Conservation (phyloP, 2,329 filamentous ascomycete genomes). For the Colletotrichum ledebouriae region DNA sequence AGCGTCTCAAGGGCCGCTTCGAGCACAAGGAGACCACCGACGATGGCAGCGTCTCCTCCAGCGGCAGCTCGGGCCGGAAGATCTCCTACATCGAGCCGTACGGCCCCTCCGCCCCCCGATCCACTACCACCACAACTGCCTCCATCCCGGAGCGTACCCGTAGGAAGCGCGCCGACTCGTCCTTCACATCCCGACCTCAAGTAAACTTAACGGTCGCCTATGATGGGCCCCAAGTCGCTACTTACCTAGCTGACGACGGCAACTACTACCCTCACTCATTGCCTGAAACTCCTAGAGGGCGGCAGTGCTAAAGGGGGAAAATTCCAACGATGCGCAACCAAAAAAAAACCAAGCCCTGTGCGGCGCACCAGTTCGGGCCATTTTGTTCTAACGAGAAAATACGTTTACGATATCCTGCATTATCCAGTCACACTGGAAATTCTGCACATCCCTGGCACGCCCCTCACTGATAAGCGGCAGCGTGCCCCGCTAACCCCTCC, state of each 20-base stretch:
- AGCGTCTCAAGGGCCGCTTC: constrained; percentile 55
- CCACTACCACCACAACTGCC: constrained; percentile 6
- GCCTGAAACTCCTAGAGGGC: constrained; percentile 11
- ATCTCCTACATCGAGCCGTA: constrained; percentile 47
- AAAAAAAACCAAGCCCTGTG: constrained; percentile 34
- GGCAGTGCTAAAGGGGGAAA: constrained; percentile 3
- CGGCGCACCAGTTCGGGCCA: constrained; percentile 24
- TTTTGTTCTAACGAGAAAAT: constrained; percentile 26
- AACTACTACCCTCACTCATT: constrained; percentile 32
- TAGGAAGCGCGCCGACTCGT: constrained; percentile 25
- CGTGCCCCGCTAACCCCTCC: constrained; percentile 15
- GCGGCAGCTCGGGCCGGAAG: constrained; percentile 40
- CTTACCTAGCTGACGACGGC: constrained; percentile 45
- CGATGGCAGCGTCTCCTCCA: constrained; percentile 46
- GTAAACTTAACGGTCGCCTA: constrained; percentile 31
- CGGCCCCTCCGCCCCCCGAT: constrained; percentile 29
- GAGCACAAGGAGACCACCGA: constrained; percentile 48
- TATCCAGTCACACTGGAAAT: constrained; percentile 30
- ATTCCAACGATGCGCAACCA: constrained; percentile 3
- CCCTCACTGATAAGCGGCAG: constrained; percentile 27
- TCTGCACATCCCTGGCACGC: constrained; percentile 37
- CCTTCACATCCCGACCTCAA: constrained; percentile 23
- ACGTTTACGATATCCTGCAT: constrained; percentile 38
- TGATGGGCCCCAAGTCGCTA: constrained; percentile 38
- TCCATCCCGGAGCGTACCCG: constrained; percentile 6